These are phyloP conservation scores for Geranium rotundifolium DNA, from an alignment of 345 rosid species.

Conservation along the genomic window DNA sequence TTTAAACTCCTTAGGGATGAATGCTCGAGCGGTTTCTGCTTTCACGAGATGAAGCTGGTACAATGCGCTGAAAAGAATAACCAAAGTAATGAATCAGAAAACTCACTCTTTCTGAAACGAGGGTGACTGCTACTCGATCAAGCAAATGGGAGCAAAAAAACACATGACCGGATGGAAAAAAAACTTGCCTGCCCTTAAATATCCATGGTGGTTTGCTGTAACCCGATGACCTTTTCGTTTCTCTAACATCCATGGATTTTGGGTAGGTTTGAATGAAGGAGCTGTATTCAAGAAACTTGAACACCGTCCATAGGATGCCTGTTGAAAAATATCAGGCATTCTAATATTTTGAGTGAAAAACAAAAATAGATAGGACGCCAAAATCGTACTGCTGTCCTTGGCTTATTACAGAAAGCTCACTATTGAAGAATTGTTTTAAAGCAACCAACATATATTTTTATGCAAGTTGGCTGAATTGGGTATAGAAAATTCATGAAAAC, in stretches of 20 bases:
- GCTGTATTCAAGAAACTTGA: slow-evolving; percentile 3
- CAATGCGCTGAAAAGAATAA: slow-evolving; percentile 55
- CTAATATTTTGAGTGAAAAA: background rate
- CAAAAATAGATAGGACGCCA: background rate
- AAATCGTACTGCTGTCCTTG: too few species aligned
- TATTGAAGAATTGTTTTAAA: background rate
- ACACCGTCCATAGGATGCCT: background rate
- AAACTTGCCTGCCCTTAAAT: slow-evolving; percentile 79
- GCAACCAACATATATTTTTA: background rate
- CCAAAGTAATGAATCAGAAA: background rate
- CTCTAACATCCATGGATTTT: slow-evolving; percentile 41
- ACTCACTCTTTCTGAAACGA: background rate
- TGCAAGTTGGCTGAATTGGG: background rate
- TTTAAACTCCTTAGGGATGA: slow-evolving; percentile 70
- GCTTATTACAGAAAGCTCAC: background rate
- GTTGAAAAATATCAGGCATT: slow-evolving; percentile 1
- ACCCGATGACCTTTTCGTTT: slow-evolving; percentile 31
- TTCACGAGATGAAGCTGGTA: slow-evolving; percentile 95
- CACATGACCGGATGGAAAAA: background rate
- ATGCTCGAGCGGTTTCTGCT: slow-evolving; percentile 66
- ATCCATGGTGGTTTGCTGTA: slow-evolving; percentile 86
- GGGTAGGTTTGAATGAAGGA: slow-evolving; percentile 5
- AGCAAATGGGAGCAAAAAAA: background rate
- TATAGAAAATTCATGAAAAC: background rate
- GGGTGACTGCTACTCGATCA: background rate